Evolutionary conservation across 2,329 filamentous ascomycete genomes (phyloP).

Genomic region (Triangularia setosa): DNA sequence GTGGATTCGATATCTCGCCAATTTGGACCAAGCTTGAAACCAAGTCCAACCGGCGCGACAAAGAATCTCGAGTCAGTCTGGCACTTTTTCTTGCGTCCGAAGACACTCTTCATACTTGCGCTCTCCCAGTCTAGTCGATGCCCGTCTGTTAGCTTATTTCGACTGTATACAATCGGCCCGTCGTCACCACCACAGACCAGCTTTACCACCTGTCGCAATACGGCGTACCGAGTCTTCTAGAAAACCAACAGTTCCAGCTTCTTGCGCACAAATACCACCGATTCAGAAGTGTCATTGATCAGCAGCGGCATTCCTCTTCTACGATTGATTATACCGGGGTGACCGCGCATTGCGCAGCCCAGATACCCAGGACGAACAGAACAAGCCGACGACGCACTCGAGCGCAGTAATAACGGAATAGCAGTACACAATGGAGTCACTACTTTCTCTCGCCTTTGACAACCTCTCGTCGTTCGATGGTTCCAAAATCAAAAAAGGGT

Average conservation of each 20-base stretch:
- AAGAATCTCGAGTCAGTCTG: slow-evolving; percentile 5
- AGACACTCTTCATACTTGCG: not conserved
- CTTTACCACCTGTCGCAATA: not conserved
- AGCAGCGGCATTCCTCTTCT: not conserved
- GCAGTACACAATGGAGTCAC: slow-evolving; percentile 72
- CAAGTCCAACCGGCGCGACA: slow-evolving; percentile 4
- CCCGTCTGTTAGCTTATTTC: not conserved
- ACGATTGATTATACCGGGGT: not conserved
- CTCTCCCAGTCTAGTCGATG: not conserved
- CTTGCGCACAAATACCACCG: not conserved
- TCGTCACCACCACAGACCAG: not conserved
- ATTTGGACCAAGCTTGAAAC: slow-evolving; percentile 1
- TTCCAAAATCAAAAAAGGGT: slow-evolving; percentile 84
- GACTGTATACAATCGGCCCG: not conserved
- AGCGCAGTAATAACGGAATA: not conserved
- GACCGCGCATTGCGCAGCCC: not conserved
- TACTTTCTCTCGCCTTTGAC: slow-evolving; percentile 91
- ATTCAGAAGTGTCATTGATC: not conserved
- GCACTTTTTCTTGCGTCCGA: not conserved
- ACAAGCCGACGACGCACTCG: not conserved
- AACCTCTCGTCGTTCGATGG: slow-evolving; percentile 91
- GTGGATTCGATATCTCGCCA: slow-evolving; percentile 9
- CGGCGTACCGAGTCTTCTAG: not conserved
- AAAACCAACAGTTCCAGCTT: not conserved
- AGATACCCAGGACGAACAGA: not conserved